Conservation (phyloP, 2,329 filamentous ascomycete species). For the Alternaria tenuissima region DNA sequence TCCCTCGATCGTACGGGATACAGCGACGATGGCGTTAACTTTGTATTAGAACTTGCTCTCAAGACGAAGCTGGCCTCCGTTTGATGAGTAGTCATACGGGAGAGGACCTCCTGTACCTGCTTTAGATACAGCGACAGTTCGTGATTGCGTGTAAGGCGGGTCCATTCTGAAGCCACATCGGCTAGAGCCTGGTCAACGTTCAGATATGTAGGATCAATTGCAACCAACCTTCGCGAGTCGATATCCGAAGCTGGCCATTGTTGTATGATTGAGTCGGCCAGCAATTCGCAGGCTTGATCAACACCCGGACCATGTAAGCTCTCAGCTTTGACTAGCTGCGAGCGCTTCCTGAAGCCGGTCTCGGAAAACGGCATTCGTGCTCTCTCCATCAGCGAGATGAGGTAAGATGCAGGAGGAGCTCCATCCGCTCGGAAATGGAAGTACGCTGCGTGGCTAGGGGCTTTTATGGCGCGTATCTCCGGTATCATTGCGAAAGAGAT, state of each 20-base stretch:
- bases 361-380: slow-evolving; percentile 46
- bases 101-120: slow-evolving; percentile 52
- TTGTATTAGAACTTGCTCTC: accelerated
- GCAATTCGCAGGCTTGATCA: slow-evolving; percentile 40
- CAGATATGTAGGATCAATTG: slow-evolving; percentile 42
- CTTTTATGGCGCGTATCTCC: slow-evolving; percentile 49
- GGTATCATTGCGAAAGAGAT: slow-evolving; percentile 56
- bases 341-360: slow-evolving; percentile 22
- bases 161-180: slow-evolving; percentile 58
- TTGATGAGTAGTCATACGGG: slow-evolving; percentile 3
- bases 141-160: slow-evolving; percentile 58
- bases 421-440: slow-evolving; percentile 49
- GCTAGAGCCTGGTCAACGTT: slow-evolving; percentile 51
- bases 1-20: slow-evolving; percentile 8
- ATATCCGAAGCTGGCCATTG: slow-evolving; percentile 53
- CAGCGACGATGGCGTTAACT: background rate
- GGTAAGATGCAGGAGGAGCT: slow-evolving; percentile 28
- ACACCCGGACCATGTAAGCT: slow-evolving; percentile 31
- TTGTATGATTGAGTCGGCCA: slow-evolving; percentile 53
- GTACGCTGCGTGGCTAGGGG: slow-evolving; percentile 46
- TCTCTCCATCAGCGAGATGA: slow-evolving; percentile 22
- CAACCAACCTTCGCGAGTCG: slow-evolving; percentile 35
- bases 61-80: background rate
- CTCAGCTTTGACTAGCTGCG: slow-evolving; percentile 41
- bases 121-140: slow-evolving; percentile 57